These are phyloP conservation scores for Trichoderma sp. DNA, from an alignment of 2,329 filamentous ascomycete species.

Conservation along the genomic window DNA sequence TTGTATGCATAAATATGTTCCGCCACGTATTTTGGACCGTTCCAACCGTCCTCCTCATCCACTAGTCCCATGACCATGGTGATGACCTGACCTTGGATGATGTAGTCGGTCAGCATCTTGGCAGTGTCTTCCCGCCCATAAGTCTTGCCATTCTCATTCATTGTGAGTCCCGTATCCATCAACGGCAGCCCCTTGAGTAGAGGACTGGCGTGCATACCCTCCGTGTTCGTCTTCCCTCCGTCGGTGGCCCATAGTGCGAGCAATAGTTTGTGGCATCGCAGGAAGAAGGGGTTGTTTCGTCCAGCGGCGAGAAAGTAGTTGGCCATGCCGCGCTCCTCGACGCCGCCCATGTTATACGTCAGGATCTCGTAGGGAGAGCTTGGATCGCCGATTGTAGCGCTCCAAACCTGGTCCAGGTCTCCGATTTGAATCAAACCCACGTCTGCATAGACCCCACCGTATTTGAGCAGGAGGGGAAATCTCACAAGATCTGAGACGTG, in stretches of 20 bases:
- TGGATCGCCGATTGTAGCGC: constrained; percentile 50
- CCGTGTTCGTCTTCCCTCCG: constrained; percentile 50
- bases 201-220: constrained; percentile 53
- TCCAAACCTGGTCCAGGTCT: constrained; percentile 58
- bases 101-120: constrained; percentile 57
- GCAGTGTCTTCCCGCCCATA: constrained; percentile 45
- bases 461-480: constrained; percentile 57
- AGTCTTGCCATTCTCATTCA: constrained; percentile 34
- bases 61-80: constrained; percentile 55
- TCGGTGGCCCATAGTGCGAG: constrained; percentile 53
- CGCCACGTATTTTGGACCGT: constrained; percentile 55
- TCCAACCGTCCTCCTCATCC: constrained; percentile 54
- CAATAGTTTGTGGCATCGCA: constrained; percentile 51
- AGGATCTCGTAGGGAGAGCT: constrained; percentile 51
- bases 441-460: constrained; percentile 62
- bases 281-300: constrained; percentile 51
- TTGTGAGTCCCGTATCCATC: constrained; percentile 33
- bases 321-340: constrained; percentile 43
- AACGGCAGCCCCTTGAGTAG: constrained; percentile 50
- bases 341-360: constrained; percentile 47
- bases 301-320: constrained; percentile 53
- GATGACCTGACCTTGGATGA: constrained; percentile 58
- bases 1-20: constrained; percentile 55
- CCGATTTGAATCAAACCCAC: constrained; percentile 60
- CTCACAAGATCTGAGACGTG: constrained; percentile 62